phyloP scores from a whole-genome alignment of 139 green algal species.

The Picochlorum sp. region DNA sequence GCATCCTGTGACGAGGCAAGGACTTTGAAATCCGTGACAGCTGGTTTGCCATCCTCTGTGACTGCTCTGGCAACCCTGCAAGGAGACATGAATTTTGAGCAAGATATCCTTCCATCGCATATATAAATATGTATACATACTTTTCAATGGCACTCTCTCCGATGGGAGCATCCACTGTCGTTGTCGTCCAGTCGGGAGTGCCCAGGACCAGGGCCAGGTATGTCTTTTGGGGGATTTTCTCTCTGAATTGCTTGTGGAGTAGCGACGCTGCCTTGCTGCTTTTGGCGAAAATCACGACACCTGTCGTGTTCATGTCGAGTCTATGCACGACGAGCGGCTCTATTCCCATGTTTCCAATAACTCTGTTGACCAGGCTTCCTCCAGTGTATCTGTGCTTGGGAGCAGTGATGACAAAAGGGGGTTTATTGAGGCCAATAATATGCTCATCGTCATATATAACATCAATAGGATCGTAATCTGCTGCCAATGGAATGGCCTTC shows the following conservation, averaged over 20 bases:
- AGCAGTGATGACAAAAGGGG: slow-evolving; percentile 50
- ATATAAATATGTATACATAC: slow-evolving; percentile 5
- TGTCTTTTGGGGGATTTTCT: slow-evolving; percentile 48
- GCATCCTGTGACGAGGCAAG: slow-evolving; percentile 21
- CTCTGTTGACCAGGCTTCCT: slow-evolving; percentile 65
- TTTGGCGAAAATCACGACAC: slow-evolving; percentile 75
- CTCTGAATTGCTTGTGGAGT: slow-evolving; percentile 60
- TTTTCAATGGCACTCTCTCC: slow-evolving; percentile 36
- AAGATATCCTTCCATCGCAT: not conserved
- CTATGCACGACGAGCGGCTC: slow-evolving; percentile 47
- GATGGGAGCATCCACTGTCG: slow-evolving; percentile 53
- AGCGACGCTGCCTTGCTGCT: slow-evolving; percentile 27
- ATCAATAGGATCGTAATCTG: slow-evolving; percentile 41
- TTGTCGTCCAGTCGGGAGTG: slow-evolving; percentile 15
- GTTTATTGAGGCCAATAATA: slow-evolving; percentile 76
- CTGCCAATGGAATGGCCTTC: slow-evolving; percentile 41
- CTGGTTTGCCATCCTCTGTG: slow-evolving; percentile 32
- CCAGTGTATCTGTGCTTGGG: slow-evolving; percentile 62
- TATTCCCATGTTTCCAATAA: slow-evolving; percentile 37
- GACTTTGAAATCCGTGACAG: slow-evolving; percentile 48
- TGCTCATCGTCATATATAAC: slow-evolving; percentile 66
- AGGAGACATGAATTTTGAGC: not conserved
- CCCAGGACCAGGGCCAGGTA: slow-evolving; percentile 65
- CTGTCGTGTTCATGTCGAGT: slow-evolving; percentile 73
- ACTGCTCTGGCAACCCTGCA: slow-evolving; percentile 27